Conservation (phyloP, 495 filamentous ascomycete genomes). For the Gamarada debralockiae region DNA sequence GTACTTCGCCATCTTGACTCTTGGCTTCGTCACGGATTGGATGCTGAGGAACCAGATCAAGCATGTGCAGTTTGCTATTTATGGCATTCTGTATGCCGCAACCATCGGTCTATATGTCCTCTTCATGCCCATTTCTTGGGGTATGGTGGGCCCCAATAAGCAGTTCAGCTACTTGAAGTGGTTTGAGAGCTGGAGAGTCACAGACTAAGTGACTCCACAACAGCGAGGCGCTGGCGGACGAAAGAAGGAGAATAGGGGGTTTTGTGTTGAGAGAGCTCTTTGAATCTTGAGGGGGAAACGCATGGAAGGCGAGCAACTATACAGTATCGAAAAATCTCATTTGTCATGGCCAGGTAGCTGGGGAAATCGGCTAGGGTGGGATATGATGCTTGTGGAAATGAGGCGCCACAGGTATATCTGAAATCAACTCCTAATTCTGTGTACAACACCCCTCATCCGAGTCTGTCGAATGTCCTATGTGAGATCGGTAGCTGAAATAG, state of each 20-base stretch:
- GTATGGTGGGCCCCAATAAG: slow-evolving; percentile 80
- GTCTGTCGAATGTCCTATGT: no score
- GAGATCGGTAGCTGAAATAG: no score
- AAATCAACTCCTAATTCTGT: slow-evolving; percentile 20
- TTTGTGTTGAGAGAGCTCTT: background rate
- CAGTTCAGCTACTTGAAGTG: slow-evolving; percentile 93
- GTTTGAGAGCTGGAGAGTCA: slow-evolving; percentile 67
- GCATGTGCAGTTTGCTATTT: slow-evolving; percentile 57
- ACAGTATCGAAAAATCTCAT: slow-evolving; percentile 9
- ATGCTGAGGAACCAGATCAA: slow-evolving; percentile 58
- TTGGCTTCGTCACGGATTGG: slow-evolving; percentile 90
- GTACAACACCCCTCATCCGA: no score
- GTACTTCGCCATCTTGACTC: slow-evolving; percentile 89
- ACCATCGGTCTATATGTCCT: slow-evolving; percentile 78
- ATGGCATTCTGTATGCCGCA: slow-evolving; percentile 64
- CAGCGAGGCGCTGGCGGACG: background rate
- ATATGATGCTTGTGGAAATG: slow-evolving; percentile 9
- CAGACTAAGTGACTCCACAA: slow-evolving; percentile 38
- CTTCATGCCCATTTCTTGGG: slow-evolving; percentile 95
- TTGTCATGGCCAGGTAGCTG: slow-evolving; percentile 9
- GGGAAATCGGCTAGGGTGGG: slow-evolving; percentile 2
- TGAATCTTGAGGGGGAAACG: slow-evolving; percentile 1
- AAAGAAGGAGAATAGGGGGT: background rate
- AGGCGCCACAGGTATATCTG: slow-evolving; percentile 14
- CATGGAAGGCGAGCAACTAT: slow-evolving; percentile 1